Evolutionary conservation across 768 basidiomycete genomes (phyloP).

Genomic region (Jaapia argillacea): DNA sequence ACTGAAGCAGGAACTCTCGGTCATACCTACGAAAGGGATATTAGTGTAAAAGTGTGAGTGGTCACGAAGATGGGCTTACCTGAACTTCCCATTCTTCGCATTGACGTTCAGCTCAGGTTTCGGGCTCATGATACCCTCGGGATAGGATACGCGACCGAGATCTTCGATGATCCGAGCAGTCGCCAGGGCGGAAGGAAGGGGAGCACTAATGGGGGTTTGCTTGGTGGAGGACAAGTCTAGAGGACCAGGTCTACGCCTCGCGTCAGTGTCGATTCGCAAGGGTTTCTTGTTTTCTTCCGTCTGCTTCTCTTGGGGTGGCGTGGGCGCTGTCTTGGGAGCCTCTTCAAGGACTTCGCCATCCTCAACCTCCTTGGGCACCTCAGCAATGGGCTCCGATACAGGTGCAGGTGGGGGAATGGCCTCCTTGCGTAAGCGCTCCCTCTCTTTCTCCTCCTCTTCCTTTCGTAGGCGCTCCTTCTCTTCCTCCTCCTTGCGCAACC

Average conservation of each 20-base stretch:
- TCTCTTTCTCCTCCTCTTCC: constrained; percentile 25
- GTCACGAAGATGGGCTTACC: constrained; percentile 29
- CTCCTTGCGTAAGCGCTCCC: constrained; percentile 21
- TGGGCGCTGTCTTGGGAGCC: neutral
- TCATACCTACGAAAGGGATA: constrained; percentile 57
- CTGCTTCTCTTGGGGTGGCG: neutral
- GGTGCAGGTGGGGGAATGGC: constrained; percentile 26
- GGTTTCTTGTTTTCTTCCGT: constrained; percentile 30
- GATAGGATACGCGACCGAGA: constrained; percentile 68
- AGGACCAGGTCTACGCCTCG: constrained; percentile 56
- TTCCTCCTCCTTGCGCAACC: constrained; percentile 18
- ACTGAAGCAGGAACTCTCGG: constrained; percentile 94
- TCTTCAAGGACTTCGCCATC: constrained; percentile 38
- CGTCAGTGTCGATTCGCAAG: constrained; percentile 58
- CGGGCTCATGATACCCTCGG: constrained; percentile 76
- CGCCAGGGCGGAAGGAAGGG: constrained; percentile 59
- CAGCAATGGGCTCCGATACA: constrained; percentile 15
- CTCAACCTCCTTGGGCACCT: constrained; percentile 29
- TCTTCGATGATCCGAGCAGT: constrained; percentile 84
- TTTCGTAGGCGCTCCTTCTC: constrained; percentile 10
- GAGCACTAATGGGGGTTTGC: constrained; percentile 27
- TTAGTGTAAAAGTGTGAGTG: constrained; percentile 1
- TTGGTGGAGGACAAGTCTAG: constrained; percentile 57
- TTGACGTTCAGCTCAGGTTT: constrained; percentile 75
- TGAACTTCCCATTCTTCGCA: constrained; percentile 82